Conservation (phyloP, 2,329 filamentous ascomycete species). For the Scedosporium minutisporum region DNA sequence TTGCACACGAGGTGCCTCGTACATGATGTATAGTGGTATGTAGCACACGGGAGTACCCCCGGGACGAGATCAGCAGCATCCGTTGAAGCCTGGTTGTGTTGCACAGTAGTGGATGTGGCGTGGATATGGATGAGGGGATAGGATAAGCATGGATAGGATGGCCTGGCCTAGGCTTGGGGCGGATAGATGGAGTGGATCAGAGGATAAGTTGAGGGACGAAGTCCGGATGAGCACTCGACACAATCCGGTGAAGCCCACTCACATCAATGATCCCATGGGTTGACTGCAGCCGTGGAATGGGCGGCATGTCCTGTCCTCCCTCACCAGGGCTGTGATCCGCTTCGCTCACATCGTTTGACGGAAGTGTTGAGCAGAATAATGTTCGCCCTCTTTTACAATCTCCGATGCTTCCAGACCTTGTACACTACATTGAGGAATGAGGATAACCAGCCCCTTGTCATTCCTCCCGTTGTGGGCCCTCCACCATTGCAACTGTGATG, state of each 20-base stretch:
- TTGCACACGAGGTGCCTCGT: background rate
- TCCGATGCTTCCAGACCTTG: too few species aligned
- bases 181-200: background rate
- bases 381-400: too few species aligned
- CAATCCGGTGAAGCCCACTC: too few species aligned
- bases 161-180: background rate
- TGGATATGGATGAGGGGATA: background rate
- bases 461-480: background rate
- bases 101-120: background rate
- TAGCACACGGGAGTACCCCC: background rate
- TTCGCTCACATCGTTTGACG: too few species aligned
- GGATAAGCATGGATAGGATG: background rate
- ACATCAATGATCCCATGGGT: too few species aligned
- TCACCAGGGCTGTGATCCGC: too few species aligned
- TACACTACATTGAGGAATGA: too few species aligned
- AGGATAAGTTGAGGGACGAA: background rate
- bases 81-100: background rate
- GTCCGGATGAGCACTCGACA: background rate
- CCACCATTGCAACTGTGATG: background rate
- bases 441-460: too few species aligned
- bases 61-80: background rate
- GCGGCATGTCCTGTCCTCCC: too few species aligned
- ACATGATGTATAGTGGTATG: background rate
- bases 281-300: too few species aligned
- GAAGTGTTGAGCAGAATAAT: too few species aligned